Percentiles rank a stretch among this genome's conserved stretches.
Evolutionary conservation across 2,329 filamentous ascomycete genomes (phyloP).

Genomic region (Didymella pinodella): DNA sequence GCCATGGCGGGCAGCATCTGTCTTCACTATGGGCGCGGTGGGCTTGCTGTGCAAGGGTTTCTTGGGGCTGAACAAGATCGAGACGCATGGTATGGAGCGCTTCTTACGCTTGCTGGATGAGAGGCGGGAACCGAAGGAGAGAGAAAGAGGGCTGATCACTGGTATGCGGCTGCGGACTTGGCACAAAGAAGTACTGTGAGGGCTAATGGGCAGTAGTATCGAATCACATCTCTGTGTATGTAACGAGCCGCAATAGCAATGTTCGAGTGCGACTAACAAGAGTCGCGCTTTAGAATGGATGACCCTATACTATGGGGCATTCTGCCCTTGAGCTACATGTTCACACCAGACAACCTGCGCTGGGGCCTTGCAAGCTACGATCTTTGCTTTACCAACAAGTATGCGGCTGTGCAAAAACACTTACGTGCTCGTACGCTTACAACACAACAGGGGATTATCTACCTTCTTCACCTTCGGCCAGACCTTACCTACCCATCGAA

Average conservation of each 20-base stretch:
- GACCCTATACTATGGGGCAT: constrained; percentile 95
- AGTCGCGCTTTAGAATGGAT: constrained; percentile 71
- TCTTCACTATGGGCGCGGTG: constrained; percentile 75
- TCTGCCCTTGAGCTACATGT: constrained; percentile 76
- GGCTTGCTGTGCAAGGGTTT: constrained; percentile 77
- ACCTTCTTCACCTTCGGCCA: constrained; percentile 90
- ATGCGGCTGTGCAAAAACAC: constrained; percentile 31
- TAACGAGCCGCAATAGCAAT: constrained; percentile 43
- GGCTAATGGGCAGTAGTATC: constrained; percentile 66
- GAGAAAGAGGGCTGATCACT: constrained; percentile 82
- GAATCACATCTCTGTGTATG: constrained; percentile 89
- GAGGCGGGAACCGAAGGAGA: constrained; percentile 69
- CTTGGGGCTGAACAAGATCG: constrained; percentile 75
- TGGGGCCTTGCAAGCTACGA: constrained; percentile 94
- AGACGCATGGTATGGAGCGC: constrained; percentile 76
- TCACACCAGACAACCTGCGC: constrained; percentile 77
- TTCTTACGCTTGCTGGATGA: constrained; percentile 80
- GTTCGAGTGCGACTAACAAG: constrained; percentile 26
- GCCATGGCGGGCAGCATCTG: constrained; percentile 77
- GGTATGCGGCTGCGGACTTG: constrained; percentile 59
- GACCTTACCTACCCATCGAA: constrained; percentile 86
- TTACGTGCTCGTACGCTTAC: constrained; percentile 24
- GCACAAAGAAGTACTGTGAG: constrained; percentile 1
- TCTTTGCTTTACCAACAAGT: constrained; percentile 92
- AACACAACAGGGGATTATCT: constrained; percentile 64